Evolutionary conservation across 2,329 filamentous ascomycete species (phyloP), one percentile per base, ranked within the genome.

Genomic region (Colletotrichum sp.): DNA sequence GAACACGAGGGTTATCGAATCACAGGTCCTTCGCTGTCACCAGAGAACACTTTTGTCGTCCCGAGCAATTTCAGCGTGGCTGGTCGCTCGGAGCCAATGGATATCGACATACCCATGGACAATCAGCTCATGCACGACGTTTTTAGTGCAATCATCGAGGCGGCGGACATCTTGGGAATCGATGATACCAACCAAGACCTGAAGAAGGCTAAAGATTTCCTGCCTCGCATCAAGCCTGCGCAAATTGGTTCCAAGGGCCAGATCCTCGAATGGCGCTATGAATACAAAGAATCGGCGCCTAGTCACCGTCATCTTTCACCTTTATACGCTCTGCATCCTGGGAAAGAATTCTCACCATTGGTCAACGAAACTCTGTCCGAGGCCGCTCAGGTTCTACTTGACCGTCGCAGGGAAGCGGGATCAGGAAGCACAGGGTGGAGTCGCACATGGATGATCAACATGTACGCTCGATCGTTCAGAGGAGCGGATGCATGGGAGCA

Each of bases 251-350:
- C 64, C 12, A 30, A 66, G 22, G 73, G 73, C 39, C 69, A 75
- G 63, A 63, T 75, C 8, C 73, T 72, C 18, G 68, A 75, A 26
- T 75, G 73, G 73, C 48, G 62, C 8, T 55, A 57, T 28, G 81
- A 88, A 16, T 84, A 85, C 63, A 76, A 79, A 9, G 86, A 84
- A 74, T 80, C 83, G 7, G 88, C 89, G 57, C 86, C 85, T 0
- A 88, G 87, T 0, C 88, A 90, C 74, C 84, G 89, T 1, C 89
- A 90, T 70, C 83, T 89, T 8, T 89, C 87, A 0, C 88, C 88
- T 68, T 82, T 90, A 2, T 89, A 86, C 75, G 88, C 84, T 1
- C 82, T 90, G 4, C 86, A 86, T 71, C 60, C 69, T 3, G 69
- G 69, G 18, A 66, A 44, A 88, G 89, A 0, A 30, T 77, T 79